Base-by-base conservation (phyloP, 352 stramenopile genomes). In the Elongisporangium prolatum region DNA sequence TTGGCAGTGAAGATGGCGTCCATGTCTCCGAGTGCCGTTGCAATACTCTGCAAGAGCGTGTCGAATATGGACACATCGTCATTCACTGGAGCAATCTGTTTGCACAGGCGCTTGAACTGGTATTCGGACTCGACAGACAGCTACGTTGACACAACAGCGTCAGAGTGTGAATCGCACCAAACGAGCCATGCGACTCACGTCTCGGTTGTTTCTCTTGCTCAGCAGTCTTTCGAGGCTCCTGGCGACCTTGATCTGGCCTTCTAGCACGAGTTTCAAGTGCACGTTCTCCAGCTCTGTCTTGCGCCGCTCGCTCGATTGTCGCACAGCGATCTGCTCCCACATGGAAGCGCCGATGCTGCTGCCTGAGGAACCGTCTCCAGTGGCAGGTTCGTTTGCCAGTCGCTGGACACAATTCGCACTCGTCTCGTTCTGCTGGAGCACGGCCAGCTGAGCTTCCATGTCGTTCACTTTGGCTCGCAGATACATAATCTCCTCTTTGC, bases 211-310 rank as follows among this genome's bases (percentile, higher is more conserved):
- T 60, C 49, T 44, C 55, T 67, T 69, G 4, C 59, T 61, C 28
- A 84, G 51, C 18, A 79, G 24, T 40, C 78, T 80, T 21, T 74
- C 69, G 21, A 84, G 69, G 57, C 67, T 75, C 50, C 70, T 77
- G 37, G 70, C 76, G 49, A 87, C 69, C 66, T 86, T 85, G 63
- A 89, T 73, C 50, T 89, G 79, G 24, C 68, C 77, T 50, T 86
- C 76, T 25, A 89, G 61, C 25, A 84, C 65, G 10, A 67, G 54
- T 53, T 77, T 77, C 7, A 89, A 65, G 3, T 73, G 65, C 18
- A 74, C 68, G 53, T 89, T 89, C 60, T 89, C 79, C 22, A 72
- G 58, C 56, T 87, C 74, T 1, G 72, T 60, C 51, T 86, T 77
- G 34, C 77, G 63, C 56, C 70, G 63, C 50, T 77, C 65, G 49